phyloP scores from a whole-genome alignment of 2,329 filamentous ascomycete species.

The Teratosphaeria epicoccoides region DNA sequence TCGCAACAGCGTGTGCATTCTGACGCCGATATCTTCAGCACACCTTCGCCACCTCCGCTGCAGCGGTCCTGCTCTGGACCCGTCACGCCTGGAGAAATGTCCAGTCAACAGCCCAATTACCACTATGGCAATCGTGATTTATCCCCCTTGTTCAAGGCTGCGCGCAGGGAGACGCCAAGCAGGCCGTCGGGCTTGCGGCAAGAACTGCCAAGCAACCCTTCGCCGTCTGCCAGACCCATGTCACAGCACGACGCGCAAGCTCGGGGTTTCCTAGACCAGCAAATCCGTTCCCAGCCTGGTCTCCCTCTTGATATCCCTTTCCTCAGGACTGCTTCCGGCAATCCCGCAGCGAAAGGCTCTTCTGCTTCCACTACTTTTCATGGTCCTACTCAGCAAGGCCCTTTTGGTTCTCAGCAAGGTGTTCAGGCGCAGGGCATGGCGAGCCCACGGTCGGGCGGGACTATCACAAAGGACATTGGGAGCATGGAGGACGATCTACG shows the following conservation, averaged over 20 bases:
- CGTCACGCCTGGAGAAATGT: constrained; percentile 15
- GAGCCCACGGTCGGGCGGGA: neutral
- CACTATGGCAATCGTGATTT: constrained; percentile 39
- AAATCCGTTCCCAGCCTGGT: constrained; percentile 14
- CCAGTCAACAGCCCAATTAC: constrained; percentile 14
- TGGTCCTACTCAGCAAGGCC: constrained; percentile 1
- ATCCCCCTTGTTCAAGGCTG: constrained; percentile 39
- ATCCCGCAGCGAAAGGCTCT: neutral
- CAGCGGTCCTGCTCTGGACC: constrained; percentile 23
- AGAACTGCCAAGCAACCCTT: constrained; percentile 22
- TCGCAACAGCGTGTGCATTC: constrained; percentile 11
- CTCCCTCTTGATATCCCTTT: neutral
- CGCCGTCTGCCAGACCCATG: constrained; percentile 6
- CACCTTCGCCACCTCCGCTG: constrained; percentile 35
- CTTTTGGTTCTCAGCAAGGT: constrained; percentile 1
- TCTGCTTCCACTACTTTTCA: neutral
- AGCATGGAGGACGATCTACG: constrained; percentile 31
- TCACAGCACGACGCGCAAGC: constrained; percentile 15
- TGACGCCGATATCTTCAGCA: constrained; percentile 10
- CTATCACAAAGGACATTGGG: constrained; percentile 20
- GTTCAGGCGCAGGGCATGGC: neutral
- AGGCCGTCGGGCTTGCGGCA: constrained; percentile 36
- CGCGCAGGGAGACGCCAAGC: constrained; percentile 31
- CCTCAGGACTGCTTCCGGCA: constrained; percentile 2
- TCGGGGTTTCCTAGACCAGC: constrained; percentile 24